Conservation (phyloP, 768 basidiomycete species). For the Mycena galericulata region DNA sequence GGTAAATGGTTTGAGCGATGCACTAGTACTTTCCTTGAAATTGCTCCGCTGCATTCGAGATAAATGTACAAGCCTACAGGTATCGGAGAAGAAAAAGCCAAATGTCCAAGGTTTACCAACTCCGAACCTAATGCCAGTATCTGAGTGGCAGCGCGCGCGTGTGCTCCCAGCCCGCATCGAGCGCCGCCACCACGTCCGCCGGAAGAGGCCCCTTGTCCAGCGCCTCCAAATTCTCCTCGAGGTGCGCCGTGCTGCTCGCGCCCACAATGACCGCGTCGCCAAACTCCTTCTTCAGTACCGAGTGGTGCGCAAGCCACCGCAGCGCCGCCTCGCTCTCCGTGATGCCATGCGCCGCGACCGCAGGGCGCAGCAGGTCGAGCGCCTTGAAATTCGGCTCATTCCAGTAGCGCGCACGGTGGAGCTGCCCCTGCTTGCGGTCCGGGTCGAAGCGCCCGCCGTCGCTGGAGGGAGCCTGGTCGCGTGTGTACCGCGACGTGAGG, state of each 20-base stretch:
- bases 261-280: constrained; percentile 56
- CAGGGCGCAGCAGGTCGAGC: neutral
- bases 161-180: constrained; percentile 58
- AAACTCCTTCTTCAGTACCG: constrained; percentile 48
- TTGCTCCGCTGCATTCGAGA: no score
- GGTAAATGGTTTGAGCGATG: no score
- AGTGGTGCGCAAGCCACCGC: constrained; percentile 65
- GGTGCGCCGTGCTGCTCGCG: constrained; percentile 53
- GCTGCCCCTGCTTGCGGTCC: constrained; percentile 51
- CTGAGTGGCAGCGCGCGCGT: neutral
- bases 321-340: constrained; percentile 58
- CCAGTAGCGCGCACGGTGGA: neutral
- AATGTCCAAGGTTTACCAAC: no score
- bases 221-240: constrained; percentile 18
- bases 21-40: no score
- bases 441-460: constrained; percentile 50
- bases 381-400: neutral
- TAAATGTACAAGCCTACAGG: no score
- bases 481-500: constrained; percentile 54
- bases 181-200: constrained; percentile 58
- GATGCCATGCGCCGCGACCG: constrained; percentile 52
- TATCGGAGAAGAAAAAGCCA: no score
- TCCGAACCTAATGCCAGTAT: neutral
- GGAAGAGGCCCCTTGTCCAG: constrained; percentile 55
- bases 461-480: constrained; percentile 36